Base-by-base conservation (phyloP, 768 basidiomycete genomes). In the Leccinum incarnatum region DNA sequence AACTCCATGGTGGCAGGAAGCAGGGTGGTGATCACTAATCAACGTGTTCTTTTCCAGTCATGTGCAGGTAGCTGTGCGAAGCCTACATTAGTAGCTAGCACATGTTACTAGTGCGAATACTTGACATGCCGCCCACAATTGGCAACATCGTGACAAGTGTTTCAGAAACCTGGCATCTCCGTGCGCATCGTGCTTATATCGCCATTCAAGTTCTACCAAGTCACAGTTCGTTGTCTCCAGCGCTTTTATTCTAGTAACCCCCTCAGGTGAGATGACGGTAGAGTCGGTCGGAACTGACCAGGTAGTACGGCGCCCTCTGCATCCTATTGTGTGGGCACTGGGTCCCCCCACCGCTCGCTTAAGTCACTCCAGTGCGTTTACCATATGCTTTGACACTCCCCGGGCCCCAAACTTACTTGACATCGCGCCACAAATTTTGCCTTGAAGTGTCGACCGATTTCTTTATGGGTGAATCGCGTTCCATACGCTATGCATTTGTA, bases 1-100 rank as follows among this genome's bases (percentile, higher is more conserved):
- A 64, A 74, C 15, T 74, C 67, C 72, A 72, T 74, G 45, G 19
- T 27, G 25, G 15, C 6, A 37, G 23, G 27, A n/a, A 17, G n/a
- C 42, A 21, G 2, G 23, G 25, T 48, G 1, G 14, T 52, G 59
- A n/a, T 49, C 30, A 34, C 45, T 50, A 9, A 49, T 47, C 62
- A 71, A 69, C 69, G 69, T 60, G 67, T 55, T 64, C 23, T 47
- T 47, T 42, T 12, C 32, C 32, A 34, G 32, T 30, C 30, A 30
- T 32, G 17, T 1, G 6, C 46, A 17, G 8, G 19, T 52, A 15
- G 61, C 69, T 62, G 67, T 64, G 67, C 29, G 25, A 30, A n/a
- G 32, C 32, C 32, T 34, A 34, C 11, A 1, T 10, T 30, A 30
- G 10, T 1, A 17, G 14, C 51, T 30, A 32, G 29, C 50, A 51